Evolutionary conservation across 1,284 basidiomycete genomes (phyloP), one percentile per base, ranked within the genome.

Genomic region (Ustanciosporium gigantosporum): DNA sequence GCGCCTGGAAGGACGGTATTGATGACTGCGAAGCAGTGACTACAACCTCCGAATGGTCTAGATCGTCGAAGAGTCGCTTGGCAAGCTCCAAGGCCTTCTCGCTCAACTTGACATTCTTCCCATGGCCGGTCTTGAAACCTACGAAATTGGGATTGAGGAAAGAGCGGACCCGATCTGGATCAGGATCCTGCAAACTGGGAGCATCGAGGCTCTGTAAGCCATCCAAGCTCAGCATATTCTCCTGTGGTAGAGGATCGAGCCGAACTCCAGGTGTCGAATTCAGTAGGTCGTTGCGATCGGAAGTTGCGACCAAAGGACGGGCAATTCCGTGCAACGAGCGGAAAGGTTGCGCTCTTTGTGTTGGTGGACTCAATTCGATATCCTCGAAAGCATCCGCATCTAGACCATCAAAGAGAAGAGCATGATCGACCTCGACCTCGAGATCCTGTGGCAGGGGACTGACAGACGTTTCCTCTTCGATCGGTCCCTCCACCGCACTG

Each of bases 311-410:
- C n/a, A n/a, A n/a, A n/a, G n/a, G n/a, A n/a, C n/a, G n/a, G n/a
- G n/a, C n/a, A n/a, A n/a, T n/a, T n/a, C n/a, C n/a, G n/a, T n/a
- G n/a, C n/a, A n/a, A n/a, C n/a, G n/a, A n/a, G n/a, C n/a, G 27
- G 27, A 29, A 29, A n/a, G 23, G 3, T 4, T 22, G 19, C 1
- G 43, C 36, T 36, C 59, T 46, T 19, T 47, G 36, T 11, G 36
- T 37, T 1, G 49, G 52, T 13, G 62, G 62, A 19, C 57, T 60
- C 31, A 66, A 46, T 36, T 52, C 51, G 31, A 66, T 47, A 22
- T 60, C 46, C 20, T 42, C 48, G 20, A 66, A 66, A 3, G 57
- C 57, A 29, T 55, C 62, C 17, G 37, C 50, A 16, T 60, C 62
- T 32, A 66, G 51, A 0, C 52, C 62, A 7, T 60, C 57, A 31